These are phyloP conservation scores for Tricladium varicosporioides DNA, from an alignment of 2,329 filamentous ascomycete genomes.

Conservation along the genomic window DNA sequence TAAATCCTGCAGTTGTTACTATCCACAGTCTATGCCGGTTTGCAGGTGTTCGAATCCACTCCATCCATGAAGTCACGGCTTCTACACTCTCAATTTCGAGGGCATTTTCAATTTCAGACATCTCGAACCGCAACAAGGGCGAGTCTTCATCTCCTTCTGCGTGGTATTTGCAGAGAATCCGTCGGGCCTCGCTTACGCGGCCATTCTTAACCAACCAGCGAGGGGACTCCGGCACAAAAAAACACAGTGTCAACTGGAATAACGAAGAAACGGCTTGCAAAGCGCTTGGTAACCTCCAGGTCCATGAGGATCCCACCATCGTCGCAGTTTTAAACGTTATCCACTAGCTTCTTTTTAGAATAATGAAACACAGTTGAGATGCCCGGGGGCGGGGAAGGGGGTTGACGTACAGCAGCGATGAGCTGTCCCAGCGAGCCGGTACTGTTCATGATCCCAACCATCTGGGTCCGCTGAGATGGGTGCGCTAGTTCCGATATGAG, in stretches of 20 bases:
- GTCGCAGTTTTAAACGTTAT: conserved; percentile 11
- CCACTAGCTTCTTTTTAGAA: not conserved
- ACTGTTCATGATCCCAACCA: conserved; percentile 13
- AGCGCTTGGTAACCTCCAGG: conserved; percentile 15
- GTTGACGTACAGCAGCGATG: not conserved
- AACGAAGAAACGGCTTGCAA: conserved; percentile 43
- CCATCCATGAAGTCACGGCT: conserved; percentile 21
- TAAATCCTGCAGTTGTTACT: conserved; percentile 34
- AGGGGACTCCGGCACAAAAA: conserved; percentile 48
- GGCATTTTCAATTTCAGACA: conserved; percentile 29
- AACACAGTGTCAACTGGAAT: conserved; percentile 51
- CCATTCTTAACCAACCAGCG: conserved; percentile 42
- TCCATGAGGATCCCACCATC: conserved; percentile 11
- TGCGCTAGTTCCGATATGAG: conserved; percentile 11
- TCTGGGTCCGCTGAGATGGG: conserved; percentile 9
- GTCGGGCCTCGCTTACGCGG: conserved; percentile 39
- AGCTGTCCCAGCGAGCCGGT: conserved; percentile 4
- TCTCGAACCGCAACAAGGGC: conserved; percentile 29
- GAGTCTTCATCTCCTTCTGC: conserved; percentile 39
- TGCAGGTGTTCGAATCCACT: conserved; percentile 31
- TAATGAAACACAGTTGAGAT: too few relatives aligned
- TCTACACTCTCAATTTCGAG: conserved; percentile 25
- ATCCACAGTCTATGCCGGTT: conserved; percentile 40
- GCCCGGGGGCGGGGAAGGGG: too few relatives aligned
- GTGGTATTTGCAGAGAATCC: conserved; percentile 35